Evolutionary conservation across 2,329 filamentous ascomycete species (phyloP).

Genomic region (Colletotrichum magnum): DNA sequence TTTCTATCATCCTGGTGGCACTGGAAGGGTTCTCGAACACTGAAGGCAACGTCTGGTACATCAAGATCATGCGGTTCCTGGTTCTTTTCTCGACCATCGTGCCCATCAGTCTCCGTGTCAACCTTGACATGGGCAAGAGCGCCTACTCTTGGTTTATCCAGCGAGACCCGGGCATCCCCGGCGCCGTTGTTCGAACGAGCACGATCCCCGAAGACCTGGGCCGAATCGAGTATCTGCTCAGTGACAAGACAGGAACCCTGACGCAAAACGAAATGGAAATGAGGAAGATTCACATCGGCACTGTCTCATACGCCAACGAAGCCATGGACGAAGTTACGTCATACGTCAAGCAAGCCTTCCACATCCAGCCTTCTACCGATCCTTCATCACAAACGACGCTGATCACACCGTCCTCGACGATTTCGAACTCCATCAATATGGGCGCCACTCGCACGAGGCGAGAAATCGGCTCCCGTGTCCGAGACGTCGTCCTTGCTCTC

Average conservation of each 20-base stretch:
- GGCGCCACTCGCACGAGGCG: slow-evolving; percentile 85
- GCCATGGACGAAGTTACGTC: slow-evolving; percentile 97
- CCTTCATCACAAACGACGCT: slow-evolving; percentile 64
- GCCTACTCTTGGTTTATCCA: slow-evolving; percentile 98
- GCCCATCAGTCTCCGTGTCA: slow-evolving; percentile 95
- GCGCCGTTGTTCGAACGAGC: slow-evolving; percentile 93
- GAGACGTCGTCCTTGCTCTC: slow-evolving; percentile 92
- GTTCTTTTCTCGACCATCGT: slow-evolving; percentile 99
- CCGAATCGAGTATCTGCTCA: slow-evolving; percentile 94
- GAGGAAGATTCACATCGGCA: slow-evolving; percentile 98
- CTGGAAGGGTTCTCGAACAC: slow-evolving; percentile 83
- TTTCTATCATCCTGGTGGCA: slow-evolving; percentile 91
- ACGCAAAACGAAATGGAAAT: slow-evolving; percentile 99
- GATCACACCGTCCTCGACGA: slow-evolving; percentile 82
- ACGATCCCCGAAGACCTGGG: slow-evolving; percentile 98
- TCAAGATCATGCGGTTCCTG: slow-evolving; percentile 97
- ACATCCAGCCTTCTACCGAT: slow-evolving; percentile 63
- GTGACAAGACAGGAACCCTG: slow-evolving; percentile 97
- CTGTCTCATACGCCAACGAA: slow-evolving; percentile 97
- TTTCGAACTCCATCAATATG: slow-evolving; percentile 71
- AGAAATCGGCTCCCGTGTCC: slow-evolving; percentile 93
- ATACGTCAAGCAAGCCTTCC: slow-evolving; percentile 89
- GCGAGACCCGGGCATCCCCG: slow-evolving; percentile 88
- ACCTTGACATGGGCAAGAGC: slow-evolving; percentile 96
- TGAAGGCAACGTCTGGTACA: slow-evolving; percentile 84